A percentile compares a stretch with the other conserved stretches of the same genome.
These are phyloP conservation scores for Cladophialophora psammophila DNA, from an alignment of 2,329 filamentous ascomycete species.

Conservation along the genomic window DNA sequence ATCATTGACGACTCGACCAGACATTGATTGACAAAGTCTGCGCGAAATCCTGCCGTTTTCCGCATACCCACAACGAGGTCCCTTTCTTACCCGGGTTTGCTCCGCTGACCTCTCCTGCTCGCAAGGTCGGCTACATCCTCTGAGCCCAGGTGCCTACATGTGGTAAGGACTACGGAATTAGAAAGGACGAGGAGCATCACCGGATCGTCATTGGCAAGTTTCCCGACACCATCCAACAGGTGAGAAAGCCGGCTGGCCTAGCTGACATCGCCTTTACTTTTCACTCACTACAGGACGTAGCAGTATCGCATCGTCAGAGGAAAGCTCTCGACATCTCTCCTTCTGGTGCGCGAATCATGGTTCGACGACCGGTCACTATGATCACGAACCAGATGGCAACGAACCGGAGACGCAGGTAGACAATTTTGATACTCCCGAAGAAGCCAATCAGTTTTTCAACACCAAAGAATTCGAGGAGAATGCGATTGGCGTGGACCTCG, in stretches of 20 bases:
- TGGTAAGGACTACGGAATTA: too few species aligned
- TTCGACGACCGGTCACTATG: slow-evolving; percentile 57
- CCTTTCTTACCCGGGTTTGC: too few species aligned
- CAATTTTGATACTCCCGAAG: slow-evolving; percentile 51
- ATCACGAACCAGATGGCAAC: slow-evolving; percentile 60
- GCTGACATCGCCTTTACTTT: slow-evolving; percentile 56
- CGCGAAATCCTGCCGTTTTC: too few species aligned
- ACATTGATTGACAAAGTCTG: too few species aligned
- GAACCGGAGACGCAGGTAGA: slow-evolving; percentile 41
- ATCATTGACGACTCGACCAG: too few species aligned
- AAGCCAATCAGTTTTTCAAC: too few species aligned
- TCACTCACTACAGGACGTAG: slow-evolving; percentile 46
- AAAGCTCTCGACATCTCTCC: slow-evolving; percentile 41
- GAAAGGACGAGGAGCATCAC: slow-evolving; percentile 19
- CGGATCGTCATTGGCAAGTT: slow-evolving; percentile 55
- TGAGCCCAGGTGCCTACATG: too few species aligned
- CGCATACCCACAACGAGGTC: too few species aligned
- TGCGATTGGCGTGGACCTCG: slow-evolving; percentile 28
- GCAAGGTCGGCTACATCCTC: too few species aligned
- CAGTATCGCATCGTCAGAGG: slow-evolving; percentile 47
- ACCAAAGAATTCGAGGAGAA: slow-evolving; percentile 18
- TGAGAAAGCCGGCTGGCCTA: slow-evolving; percentile 45
- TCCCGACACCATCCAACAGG: slow-evolving; percentile 40
- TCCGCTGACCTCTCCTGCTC: too few species aligned
- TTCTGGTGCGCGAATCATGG: slow-evolving; percentile 59